Percentiles rank a stretch among this genome's conserved stretches.
phyloP scores from a whole-genome alignment of 176 grass and related monocot species.

The Paspalum notatum region DNA sequence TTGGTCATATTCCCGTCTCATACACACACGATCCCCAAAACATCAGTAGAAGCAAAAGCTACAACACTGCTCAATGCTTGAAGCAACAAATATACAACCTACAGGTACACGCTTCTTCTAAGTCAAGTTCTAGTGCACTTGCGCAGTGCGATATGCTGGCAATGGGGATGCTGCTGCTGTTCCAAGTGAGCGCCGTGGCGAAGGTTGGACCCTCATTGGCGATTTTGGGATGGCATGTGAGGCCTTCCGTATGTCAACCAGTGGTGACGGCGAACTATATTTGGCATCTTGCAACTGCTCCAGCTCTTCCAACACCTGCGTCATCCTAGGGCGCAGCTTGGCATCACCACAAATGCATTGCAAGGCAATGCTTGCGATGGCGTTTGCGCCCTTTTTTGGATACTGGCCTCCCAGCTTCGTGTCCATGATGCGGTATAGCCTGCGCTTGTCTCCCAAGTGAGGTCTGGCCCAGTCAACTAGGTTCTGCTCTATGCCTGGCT shows the following conservation, averaged over 20 bases:
- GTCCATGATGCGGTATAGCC: constrained; percentile 78
- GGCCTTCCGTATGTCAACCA: constrained; percentile 38
- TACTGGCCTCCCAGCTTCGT: constrained; percentile 78
- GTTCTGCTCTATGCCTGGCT: constrained; percentile 67
- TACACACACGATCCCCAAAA: constrained; percentile 33
- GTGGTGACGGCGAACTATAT: constrained; percentile 25
- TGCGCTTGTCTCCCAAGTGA: constrained; percentile 65
- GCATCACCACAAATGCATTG: constrained; percentile 66
- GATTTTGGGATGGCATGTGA: constrained; percentile 53
- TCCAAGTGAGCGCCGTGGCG: constrained; percentile 46
- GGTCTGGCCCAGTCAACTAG: constrained; percentile 85
- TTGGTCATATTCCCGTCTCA: background rate
- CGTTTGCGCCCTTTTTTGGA: constrained; percentile 64
- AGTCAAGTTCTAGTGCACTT: constrained; percentile 49
- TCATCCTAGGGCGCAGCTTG: constrained; percentile 68
- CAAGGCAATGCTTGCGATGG: constrained; percentile 61
- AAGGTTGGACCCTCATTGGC: constrained; percentile 49
- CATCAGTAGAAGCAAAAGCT: constrained; percentile 35
- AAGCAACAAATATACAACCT: constrained; percentile 55
- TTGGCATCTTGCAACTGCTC: constrained; percentile 72
- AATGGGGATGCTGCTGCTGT: constrained; percentile 52
- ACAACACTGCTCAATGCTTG: constrained; percentile 19
- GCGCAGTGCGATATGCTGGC: constrained; percentile 45
- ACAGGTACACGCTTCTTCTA: constrained; percentile 4
- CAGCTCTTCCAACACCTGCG: constrained; percentile 65